Percentiles rank a stretch among this genome's conserved stretches.
Evolutionary conservation across 1,284 basidiomycete genomes (phyloP).

Genomic region (Sparassis latifolia): DNA sequence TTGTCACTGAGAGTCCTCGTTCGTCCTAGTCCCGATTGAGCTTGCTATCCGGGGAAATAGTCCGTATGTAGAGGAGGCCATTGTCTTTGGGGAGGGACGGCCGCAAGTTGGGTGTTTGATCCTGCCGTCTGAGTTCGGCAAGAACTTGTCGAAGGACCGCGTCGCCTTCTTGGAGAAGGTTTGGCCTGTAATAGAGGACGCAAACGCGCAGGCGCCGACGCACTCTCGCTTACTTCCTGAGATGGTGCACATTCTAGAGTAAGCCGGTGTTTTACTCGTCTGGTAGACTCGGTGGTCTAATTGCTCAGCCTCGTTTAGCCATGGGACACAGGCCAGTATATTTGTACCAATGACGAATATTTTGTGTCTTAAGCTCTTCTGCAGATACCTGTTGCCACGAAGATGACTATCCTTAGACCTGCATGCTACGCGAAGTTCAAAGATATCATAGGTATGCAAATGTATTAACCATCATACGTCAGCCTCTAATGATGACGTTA

Average conservation of each 20-base stretch:
- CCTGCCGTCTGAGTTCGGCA: slow-evolving; percentile 42
- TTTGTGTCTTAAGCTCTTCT: not conserved
- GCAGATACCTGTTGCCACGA: slow-evolving; percentile 38
- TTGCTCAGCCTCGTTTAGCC: slow-evolving; percentile 2
- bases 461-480: not conserved
- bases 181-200: slow-evolving; percentile 42
- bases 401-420: slow-evolving; percentile 37
- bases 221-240: slow-evolving; percentile 48
- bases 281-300: not conserved
- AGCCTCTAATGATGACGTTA: not conserved
- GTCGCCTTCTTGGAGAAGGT: slow-evolving; percentile 35
- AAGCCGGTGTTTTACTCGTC: slow-evolving; percentile 15
- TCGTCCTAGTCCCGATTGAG: slow-evolving; percentile 31
- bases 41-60: slow-evolving; percentile 36
- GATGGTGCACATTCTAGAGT: slow-evolving; percentile 42
- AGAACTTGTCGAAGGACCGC: slow-evolving; percentile 25
- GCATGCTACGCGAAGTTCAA: slow-evolving; percentile 46
- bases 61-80: slow-evolving; percentile 37
- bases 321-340: slow-evolving; percentile 3
- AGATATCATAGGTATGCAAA: slow-evolving; percentile 30
- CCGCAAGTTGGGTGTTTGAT: slow-evolving; percentile 50
- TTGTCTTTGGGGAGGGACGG: slow-evolving; percentile 52
- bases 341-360: no score
- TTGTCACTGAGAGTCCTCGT: not conserved
- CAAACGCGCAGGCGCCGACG: slow-evolving; percentile 44